phyloP scores from a whole-genome alignment of 805 yeast genomes.

The Geotrichum ghanense region DNA sequence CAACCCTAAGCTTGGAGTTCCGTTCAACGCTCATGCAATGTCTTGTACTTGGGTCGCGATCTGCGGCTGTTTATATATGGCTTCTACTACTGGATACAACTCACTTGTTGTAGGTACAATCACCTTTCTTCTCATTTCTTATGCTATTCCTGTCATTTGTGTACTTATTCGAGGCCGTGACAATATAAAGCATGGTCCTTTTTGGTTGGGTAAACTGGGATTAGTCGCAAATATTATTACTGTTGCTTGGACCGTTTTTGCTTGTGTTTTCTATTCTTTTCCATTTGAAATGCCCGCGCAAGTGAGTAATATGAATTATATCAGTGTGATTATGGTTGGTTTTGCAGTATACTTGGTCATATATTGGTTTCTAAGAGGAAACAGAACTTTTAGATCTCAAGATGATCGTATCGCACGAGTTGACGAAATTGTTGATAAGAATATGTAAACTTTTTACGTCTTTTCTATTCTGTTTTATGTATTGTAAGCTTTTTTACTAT shows the following conservation, averaged over 20 bases:
- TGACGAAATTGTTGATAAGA: background rate
- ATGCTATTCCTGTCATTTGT: constrained; percentile 43
- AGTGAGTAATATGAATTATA: constrained; percentile 54
- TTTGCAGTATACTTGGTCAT: constrained; percentile 34
- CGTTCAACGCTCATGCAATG: constrained; percentile 47
- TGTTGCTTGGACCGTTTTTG: constrained; percentile 45
- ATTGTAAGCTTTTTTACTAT: no score
- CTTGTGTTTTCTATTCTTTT: constrained; percentile 49
- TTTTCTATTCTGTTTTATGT: no score
- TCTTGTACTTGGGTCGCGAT: constrained; percentile 41
- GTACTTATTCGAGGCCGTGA: constrained; percentile 38
- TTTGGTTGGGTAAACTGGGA: constrained; percentile 53
- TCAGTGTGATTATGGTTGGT: constrained; percentile 39
- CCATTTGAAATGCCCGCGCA: constrained; percentile 52
- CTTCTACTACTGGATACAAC: constrained; percentile 55
- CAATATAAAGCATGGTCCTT: constrained; percentile 50
- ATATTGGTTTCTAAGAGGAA: constrained; percentile 40
- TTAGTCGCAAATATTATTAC: constrained; percentile 38
- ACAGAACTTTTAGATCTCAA: constrained; percentile 4
- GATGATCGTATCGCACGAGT: background rate
- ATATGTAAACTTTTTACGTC: no score
- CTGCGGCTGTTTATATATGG: constrained; percentile 52
- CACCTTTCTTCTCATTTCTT: constrained; percentile 45
- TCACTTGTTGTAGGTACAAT: constrained; percentile 54
- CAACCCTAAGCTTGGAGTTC: constrained; percentile 38